Base-by-base conservation (phyloP, 306 rosid genomes). In the Medicago arabica region DNA sequence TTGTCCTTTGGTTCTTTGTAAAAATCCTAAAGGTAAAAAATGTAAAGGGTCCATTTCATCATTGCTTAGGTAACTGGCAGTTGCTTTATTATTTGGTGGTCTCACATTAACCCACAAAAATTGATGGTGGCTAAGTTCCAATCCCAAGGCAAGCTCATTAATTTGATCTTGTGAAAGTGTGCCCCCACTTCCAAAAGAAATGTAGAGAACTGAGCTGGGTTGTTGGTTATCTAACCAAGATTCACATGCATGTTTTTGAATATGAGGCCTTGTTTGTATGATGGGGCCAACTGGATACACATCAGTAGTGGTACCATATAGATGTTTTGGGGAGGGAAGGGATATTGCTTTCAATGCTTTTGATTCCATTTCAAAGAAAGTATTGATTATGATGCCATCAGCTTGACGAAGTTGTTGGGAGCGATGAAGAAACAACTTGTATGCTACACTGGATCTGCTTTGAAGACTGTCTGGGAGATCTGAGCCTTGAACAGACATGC, bases 141-240 rank as follows among this genome's bases (percentile, higher is more conserved):
- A 77, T 3, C 87, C 89, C 0, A 72, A 59, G 9, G 89, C 85
- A 10, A 83, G 67, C 55, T 86, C 85, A 6, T 77, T 77, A 13
- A 77, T 67, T 13, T 86, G 87, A 2, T 73, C 58, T 6, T 66
- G 75, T 0, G 86, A 79, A 19, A 82, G 83, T 58, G 85, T 80
- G 4, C 89, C 89, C 4, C 86, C 84, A 57, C 86, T 85, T 17
- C 89, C 89, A 44, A 82, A 85, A 0, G 83, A 82, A 36, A 85
- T 34, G 25, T 75, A 85, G 1, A 76, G 38, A n/a, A 85, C 83
- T 0, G 86, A 85, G 2, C 60, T 74, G 1, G 28, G 49, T 67
- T 64, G 74, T 7, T 85, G 86, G 0, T 63, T 59, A 41, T 79
- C 86, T 65, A 85, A 50, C 86, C 86, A 85, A 62, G 65, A 82